Evolutionary conservation across 306 rosid genomes (phyloP), one percentile per base, ranked within the genome.

Genomic region (Quercus glauca): DNA sequence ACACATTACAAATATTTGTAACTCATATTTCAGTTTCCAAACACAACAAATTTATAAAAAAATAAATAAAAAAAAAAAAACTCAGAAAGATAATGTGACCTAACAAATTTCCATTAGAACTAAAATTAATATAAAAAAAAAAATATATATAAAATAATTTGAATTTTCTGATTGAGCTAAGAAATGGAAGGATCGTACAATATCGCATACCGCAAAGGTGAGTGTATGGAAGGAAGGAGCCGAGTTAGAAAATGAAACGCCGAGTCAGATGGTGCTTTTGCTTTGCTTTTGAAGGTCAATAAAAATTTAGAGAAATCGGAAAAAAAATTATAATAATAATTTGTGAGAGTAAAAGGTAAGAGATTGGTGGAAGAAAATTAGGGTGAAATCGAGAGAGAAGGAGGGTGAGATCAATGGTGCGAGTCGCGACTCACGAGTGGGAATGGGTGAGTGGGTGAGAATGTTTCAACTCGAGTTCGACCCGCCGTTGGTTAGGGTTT

Each of bases 351-450:
- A 57, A 43, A 75, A 82, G 87, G 78, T 8, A 41, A 74, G 33
- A 4, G 31, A 60, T 74, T 71, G 85, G 53, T 52, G 85, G 83
- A 56, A 60, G 65, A 23, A 37, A 71, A 77, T 65, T 28, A 53
- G 71, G 41, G 45, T 41, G 45, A 41, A 41, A 41, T 41, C 45
- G 3, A 41, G 45, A 41, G 45, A 82, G 71, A 61, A 79, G 81
- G 83, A 76, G 78, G 23, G 86, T 68, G 83, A 70, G 75, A 73
- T 53, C 20, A 63, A 63, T 28, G 37, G 76, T 64, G 57, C 83
- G 91, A 89, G 86, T 91, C 84, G 90, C 72, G 91, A 91, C 88
- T 91, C 85, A 80, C 84, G 91, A 81, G 87, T 87, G 87, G 82
- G 37, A 82, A 35, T 35, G 41, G 41, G 45, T 41, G 45, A 81